Percentiles rank a stretch among this genome's conserved stretches.
These are phyloP conservation scores for Kondoa subrosea DNA, from an alignment of 768 basidiomycete species.

Conservation along the genomic window DNA sequence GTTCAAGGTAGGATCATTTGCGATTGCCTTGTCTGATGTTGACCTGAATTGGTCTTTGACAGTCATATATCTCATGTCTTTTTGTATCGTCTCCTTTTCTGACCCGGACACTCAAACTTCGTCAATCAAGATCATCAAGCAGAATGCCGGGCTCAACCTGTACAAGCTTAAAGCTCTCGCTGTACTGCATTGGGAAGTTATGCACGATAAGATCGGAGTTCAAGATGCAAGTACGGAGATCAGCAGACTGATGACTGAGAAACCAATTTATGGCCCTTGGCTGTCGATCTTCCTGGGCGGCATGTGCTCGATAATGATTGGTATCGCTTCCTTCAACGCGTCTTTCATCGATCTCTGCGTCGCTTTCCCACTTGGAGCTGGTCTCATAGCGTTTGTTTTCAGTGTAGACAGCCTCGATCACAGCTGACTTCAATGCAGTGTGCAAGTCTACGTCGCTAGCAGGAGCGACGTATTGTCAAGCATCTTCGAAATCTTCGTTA, in stretches of 20 bases:
- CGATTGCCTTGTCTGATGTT: not conserved
- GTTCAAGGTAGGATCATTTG: conserved; percentile 31
- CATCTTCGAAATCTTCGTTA: conserved; percentile 69
- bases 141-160: conserved; percentile 46
- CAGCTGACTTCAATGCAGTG: conserved; percentile 17
- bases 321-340: conserved; percentile 47
- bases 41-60: not conserved
- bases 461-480: conserved; percentile 64
- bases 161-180: conserved; percentile 58
- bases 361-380: conserved; percentile 55
- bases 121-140: conserved; percentile 61
- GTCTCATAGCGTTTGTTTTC: conserved; percentile 41
- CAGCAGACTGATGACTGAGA: conserved; percentile 54
- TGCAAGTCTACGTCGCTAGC: conserved; percentile 50
- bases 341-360: conserved; percentile 60
- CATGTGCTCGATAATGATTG: conserved; percentile 58
- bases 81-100: conserved; percentile 66
- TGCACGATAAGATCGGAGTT: conserved; percentile 63
- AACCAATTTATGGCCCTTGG: conserved; percentile 44
- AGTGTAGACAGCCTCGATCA: not conserved
- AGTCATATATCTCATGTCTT: conserved; percentile 35
- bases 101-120: conserved; percentile 63
- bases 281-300: conserved; percentile 56
- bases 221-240: conserved; percentile 53
- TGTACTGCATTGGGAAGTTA: conserved; percentile 55